These are phyloP conservation scores for Dioszegia crocea DNA, from an alignment of 768 basidiomycete species.

Conservation along the genomic window DNA sequence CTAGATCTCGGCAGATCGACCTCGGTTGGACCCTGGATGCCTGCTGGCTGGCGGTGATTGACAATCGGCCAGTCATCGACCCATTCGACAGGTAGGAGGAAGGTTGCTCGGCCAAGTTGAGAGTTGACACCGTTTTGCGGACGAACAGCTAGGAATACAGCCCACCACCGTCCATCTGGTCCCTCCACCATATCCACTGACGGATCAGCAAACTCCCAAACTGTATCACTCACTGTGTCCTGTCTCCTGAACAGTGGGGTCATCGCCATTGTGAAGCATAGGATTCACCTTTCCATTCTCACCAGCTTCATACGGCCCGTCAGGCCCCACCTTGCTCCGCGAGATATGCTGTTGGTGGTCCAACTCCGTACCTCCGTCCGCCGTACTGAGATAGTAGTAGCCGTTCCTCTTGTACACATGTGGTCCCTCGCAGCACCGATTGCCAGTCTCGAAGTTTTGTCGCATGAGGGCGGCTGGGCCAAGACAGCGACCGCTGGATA, in stretches of 20 bases:
- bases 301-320: slow-evolving; percentile 29
- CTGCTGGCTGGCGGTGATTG: slow-evolving; percentile 6
- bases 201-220: not conserved
- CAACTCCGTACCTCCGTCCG: slow-evolving; percentile 48
- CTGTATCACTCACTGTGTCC: slow-evolving; percentile 45
- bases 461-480: not conserved
- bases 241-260: slow-evolving; percentile 51
- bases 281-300: slow-evolving; percentile 16
- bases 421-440: slow-evolving; percentile 36
- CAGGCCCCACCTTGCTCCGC: slow-evolving; percentile 28
- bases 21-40: not conserved
- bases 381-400: slow-evolving; percentile 51
- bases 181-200: slow-evolving; percentile 50
- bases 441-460: not conserved
- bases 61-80: slow-evolving; percentile 28
- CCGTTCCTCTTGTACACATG: slow-evolving; percentile 38
- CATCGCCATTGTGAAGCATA: slow-evolving; percentile 23
- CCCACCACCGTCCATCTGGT: slow-evolving; percentile 46
- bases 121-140: not conserved
- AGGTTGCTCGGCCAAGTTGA: slow-evolving; percentile 52
- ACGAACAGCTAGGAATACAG: slow-evolving; percentile 35
- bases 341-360: slow-evolving; percentile 38
- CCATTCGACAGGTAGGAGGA: slow-evolving; percentile 50
- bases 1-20: not conserved
- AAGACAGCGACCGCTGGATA: not conserved